phyloP scores from a whole-genome alignment of 805 yeast genomes.

The Myxozyma neotropica region DNA sequence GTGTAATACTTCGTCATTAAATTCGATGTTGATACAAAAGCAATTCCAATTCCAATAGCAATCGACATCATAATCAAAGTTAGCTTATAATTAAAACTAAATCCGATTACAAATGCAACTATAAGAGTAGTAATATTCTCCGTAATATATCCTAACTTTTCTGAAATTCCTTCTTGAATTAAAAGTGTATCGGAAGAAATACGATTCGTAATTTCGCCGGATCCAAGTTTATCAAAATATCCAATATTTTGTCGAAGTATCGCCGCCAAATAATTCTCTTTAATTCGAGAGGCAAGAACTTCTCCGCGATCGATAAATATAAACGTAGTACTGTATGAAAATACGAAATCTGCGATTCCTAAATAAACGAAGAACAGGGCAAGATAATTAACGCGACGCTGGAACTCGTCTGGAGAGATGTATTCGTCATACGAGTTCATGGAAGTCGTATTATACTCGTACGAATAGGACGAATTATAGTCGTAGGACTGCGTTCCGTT shows the following conservation, averaged over 20 bases:
- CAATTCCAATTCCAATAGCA: slow-evolving; percentile 39
- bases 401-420: slow-evolving; percentile 4
- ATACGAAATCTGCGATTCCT: slow-evolving; percentile 42
- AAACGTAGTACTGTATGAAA: slow-evolving; percentile 41
- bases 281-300: slow-evolving; percentile 45
- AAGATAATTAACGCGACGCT: not conserved
- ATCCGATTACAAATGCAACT: slow-evolving; percentile 44
- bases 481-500: not conserved
- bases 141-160: slow-evolving; percentile 45
- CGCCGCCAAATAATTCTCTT: slow-evolving; percentile 43
- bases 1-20: slow-evolving; percentile 33
- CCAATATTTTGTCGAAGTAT: slow-evolving; percentile 47
- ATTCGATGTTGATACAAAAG: slow-evolving; percentile 37
- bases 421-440: not conserved
- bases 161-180: slow-evolving; percentile 49
- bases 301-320: slow-evolving; percentile 48
- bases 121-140: slow-evolving; percentile 45
- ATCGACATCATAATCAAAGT: slow-evolving; percentile 43
- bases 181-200: slow-evolving; percentile 47
- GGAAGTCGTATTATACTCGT: not conserved
- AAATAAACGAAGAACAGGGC: slow-evolving; percentile 41
- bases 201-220: slow-evolving; percentile 48
- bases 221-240: slow-evolving; percentile 47
- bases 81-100: slow-evolving; percentile 45
- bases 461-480: not conserved